Evolutionary conservation across 2,329 filamentous ascomycete species (phyloP).

Genomic region (Myriosclerotinia scirpicola): DNA sequence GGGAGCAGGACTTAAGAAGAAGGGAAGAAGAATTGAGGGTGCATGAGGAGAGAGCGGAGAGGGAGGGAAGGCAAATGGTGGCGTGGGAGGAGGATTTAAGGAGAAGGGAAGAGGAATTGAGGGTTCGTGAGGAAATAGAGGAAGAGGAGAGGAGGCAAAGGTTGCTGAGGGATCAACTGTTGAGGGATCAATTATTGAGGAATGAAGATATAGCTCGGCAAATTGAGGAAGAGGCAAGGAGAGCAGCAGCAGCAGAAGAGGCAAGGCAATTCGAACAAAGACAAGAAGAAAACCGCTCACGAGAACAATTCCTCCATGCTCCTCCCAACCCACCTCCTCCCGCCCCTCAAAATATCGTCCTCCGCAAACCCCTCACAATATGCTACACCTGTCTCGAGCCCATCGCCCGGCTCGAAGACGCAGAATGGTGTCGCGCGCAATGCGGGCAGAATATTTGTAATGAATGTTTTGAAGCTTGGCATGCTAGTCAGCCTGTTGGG

Average conservation of each 20-base stretch:
- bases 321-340: too few relatives aligned
- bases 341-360: neutral
- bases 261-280: neutral
- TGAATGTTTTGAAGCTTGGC: neutral
- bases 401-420: neutral
- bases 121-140: neutral
- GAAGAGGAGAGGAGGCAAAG: neutral
- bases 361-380: neutral
- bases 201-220: too few relatives aligned
- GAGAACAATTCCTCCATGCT: neutral
- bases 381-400: slow-evolving; percentile 7
- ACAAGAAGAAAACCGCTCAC: neutral
- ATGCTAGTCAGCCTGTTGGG: neutral
- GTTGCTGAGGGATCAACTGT: too few relatives aligned
- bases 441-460: slow-evolving; percentile 12
- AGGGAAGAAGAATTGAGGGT: neutral
- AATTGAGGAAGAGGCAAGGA: too few relatives aligned
- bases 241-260: neutral
- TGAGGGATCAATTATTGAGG: too few relatives aligned
- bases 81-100: too few relatives aligned
- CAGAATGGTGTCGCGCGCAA: neutral
- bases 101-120: too few relatives aligned
- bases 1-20: neutral
- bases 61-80: neutral
- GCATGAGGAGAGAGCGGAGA: neutral